phyloP scores from a whole-genome alignment of 805 yeast species.

The Wickerhamiella australiensis region DNA sequence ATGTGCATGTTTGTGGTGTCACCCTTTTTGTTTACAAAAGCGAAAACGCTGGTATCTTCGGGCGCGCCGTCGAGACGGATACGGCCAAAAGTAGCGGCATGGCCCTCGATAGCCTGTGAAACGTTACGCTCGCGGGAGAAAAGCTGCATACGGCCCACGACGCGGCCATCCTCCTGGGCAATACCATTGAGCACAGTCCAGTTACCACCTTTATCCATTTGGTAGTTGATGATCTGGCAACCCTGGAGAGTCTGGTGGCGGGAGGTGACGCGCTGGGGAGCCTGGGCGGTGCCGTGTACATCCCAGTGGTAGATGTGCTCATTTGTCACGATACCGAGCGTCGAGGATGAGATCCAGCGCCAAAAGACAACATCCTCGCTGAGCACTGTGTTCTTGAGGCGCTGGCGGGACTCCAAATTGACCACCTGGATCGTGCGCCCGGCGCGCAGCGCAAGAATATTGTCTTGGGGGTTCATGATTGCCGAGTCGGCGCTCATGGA shows the following conservation, averaged over 20 bases:
- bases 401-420: slow-evolving; percentile 74
- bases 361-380: slow-evolving; percentile 85
- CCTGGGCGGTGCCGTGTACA: slow-evolving; percentile 57
- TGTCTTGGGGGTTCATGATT: slow-evolving; percentile 83
- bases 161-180: slow-evolving; percentile 83
- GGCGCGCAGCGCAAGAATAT: slow-evolving; percentile 82
- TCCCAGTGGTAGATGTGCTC: slow-evolving; percentile 68
- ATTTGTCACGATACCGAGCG: slow-evolving; percentile 76
- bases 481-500: slow-evolving; percentile 97
- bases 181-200: slow-evolving; percentile 97
- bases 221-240: slow-evolving; percentile 83
- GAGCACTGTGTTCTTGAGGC: slow-evolving; percentile 76
- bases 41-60: slow-evolving; percentile 70
- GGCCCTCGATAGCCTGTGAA: slow-evolving; percentile 96
- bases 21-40: slow-evolving; percentile 81
- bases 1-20: slow-evolving; percentile 80
- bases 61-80: slow-evolving; percentile 62
- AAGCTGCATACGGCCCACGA: slow-evolving; percentile 92
- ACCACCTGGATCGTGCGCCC: slow-evolving; percentile 90
- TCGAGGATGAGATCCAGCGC: slow-evolving; percentile 74
- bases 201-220: slow-evolving; percentile 61
- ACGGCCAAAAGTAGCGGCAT: slow-evolving; percentile 80
- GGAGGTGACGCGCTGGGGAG: slow-evolving; percentile 71
- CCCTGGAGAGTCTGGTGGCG: slow-evolving; percentile 67
- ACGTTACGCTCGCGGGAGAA: slow-evolving; percentile 79